Conservation (phyloP, 305 asterid genomes). For the Fraxinus velutina region DNA sequence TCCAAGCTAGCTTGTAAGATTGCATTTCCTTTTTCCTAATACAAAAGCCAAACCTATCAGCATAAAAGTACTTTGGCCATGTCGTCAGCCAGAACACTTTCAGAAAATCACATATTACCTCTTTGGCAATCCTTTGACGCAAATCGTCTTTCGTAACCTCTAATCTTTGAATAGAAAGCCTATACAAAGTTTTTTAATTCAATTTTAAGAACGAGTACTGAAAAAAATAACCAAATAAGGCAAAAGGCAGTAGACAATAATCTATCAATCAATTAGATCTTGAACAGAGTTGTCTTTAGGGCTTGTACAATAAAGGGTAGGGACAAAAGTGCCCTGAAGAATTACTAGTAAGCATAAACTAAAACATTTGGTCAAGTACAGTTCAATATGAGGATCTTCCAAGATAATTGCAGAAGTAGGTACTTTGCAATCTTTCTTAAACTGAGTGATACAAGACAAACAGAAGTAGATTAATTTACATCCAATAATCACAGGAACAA, state of each 20-base stretch:
- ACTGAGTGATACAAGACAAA: background rate
- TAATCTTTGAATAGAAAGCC: slow-evolving; percentile 94
- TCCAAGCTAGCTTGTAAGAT: slow-evolving; percentile 48
- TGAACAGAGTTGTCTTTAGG: background rate
- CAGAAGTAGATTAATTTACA: background rate
- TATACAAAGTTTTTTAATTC: slow-evolving; percentile 30
- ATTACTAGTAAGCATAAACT: background rate
- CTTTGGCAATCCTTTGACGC: slow-evolving; percentile 89
- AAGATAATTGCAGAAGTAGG: slow-evolving; percentile 5
- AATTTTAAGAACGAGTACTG: slow-evolving; percentile 12
- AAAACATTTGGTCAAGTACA: background rate
- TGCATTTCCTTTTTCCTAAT: slow-evolving; percentile 93
- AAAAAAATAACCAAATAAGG: slow-evolving; percentile 10
- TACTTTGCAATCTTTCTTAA: background rate
- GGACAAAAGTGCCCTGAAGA: background rate
- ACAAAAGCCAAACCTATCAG: slow-evolving; percentile 26
- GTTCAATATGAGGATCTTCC: background rate
- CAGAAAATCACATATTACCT: slow-evolving; percentile 42
- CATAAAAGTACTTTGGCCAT: slow-evolving; percentile 7
- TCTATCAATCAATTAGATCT: background rate
- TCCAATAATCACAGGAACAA: background rate
- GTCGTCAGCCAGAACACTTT: background rate
- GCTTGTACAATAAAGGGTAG: background rate
- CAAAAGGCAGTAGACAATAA: slow-evolving; percentile 4
- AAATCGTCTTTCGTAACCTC: slow-evolving; percentile 87